Conservation (phyloP, 2,329 filamentous ascomycete genomes). For the Pyrenochaeta sp. region DNA sequence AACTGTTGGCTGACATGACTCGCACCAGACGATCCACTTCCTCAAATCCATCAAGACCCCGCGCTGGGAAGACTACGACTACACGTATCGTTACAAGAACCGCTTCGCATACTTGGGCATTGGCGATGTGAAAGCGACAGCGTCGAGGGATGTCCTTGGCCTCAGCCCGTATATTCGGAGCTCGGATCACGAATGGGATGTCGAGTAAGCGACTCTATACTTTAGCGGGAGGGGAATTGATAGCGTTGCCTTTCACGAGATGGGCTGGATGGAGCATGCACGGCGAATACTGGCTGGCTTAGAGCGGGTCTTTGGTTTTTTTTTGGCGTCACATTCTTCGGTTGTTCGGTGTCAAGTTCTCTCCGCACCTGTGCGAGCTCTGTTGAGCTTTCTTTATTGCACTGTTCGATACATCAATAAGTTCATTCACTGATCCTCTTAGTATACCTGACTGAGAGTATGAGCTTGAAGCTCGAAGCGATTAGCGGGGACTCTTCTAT, state of each 20-base stretch:
- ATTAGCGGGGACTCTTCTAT: not conserved
- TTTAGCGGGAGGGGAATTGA: not conserved
- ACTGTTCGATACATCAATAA: not conserved
- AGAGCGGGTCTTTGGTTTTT: conserved; percentile 8
- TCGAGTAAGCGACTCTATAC: conserved; percentile 47
- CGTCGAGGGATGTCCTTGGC: conserved; percentile 50
- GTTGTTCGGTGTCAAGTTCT: not conserved
- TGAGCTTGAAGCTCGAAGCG: not conserved
- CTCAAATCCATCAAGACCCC: conserved; percentile 51
- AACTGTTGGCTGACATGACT: conserved; percentile 30
- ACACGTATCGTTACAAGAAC: conserved; percentile 50
- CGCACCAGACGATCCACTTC: conserved; percentile 48
- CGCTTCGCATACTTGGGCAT: conserved; percentile 43
- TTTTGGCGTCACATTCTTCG: not conserved
- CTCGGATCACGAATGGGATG: conserved; percentile 55
- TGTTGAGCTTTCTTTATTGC: not conserved
- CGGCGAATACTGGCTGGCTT: not conserved
- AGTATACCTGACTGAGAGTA: not conserved
- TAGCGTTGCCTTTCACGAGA: not conserved
- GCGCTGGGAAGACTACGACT: conserved; percentile 58
- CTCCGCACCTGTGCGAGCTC: not conserved
- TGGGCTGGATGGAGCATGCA: not conserved
- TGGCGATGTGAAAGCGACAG: conserved; percentile 57
- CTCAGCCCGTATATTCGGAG: conserved; percentile 57
- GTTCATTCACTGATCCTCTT: not conserved